Evolutionary conservation across 805 yeast genomes (phyloP).

Genomic region (Saccharomyces kudriavzevii): DNA sequence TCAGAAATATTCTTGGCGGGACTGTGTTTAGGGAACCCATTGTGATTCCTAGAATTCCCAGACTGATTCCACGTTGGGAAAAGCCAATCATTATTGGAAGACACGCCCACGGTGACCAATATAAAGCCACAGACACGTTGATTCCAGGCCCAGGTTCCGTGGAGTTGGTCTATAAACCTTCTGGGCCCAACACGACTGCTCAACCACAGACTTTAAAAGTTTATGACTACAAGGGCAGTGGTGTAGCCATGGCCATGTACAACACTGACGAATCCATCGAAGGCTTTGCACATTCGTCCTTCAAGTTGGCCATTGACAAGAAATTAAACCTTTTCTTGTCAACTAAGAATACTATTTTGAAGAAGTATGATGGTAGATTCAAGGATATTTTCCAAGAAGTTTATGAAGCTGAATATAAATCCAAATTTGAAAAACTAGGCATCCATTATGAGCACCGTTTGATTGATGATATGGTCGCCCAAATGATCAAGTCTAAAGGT

Average conservation of each 20-base stretch:
- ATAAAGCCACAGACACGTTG: constrained; percentile 69
- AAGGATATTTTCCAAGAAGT: constrained; percentile 70
- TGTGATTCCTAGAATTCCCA: constrained; percentile 67
- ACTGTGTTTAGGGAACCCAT: constrained; percentile 82
- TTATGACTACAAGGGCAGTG: constrained; percentile 48
- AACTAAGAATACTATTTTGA: constrained; percentile 74
- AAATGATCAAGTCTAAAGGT: constrained; percentile 78
- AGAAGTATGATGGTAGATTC: constrained; percentile 75
- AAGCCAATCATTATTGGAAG: constrained; percentile 78
- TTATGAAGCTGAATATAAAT: constrained; percentile 49
- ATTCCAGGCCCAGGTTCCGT: constrained; percentile 55
- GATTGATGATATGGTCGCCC: constrained; percentile 85
- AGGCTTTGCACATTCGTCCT: constrained; percentile 75
- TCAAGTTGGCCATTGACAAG: constrained; percentile 61
- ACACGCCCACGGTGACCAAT: constrained; percentile 82
- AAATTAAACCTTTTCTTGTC: constrained; percentile 59
- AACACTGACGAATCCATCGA: constrained; percentile 70
- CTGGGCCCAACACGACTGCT: constrained; percentile 33
- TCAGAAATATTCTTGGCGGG: constrained; percentile 73
- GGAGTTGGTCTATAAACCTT: constrained; percentile 58
- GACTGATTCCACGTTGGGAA: constrained; percentile 73
- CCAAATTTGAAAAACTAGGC: constrained; percentile 49
- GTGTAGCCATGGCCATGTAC: constrained; percentile 78
- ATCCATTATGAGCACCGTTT: constrained; percentile 73
- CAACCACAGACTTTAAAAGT: constrained; percentile 32